Percentiles rank a stretch among this genome's conserved stretches.
Evolutionary conservation across 768 basidiomycete species (phyloP).

Genomic region (Chlorophyllum brunneum): DNA sequence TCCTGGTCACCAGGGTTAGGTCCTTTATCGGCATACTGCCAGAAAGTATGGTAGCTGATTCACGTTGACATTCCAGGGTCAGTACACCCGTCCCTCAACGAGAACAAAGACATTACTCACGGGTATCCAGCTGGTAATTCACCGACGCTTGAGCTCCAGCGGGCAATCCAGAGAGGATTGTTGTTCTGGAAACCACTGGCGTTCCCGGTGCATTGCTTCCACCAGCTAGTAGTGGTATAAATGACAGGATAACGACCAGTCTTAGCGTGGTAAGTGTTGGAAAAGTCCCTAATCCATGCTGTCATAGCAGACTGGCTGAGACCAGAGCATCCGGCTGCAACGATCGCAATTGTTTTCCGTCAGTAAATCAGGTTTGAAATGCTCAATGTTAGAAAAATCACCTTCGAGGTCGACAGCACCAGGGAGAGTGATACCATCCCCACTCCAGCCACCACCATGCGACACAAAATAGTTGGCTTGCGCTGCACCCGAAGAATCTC

Average conservation of each 20-base stretch:
- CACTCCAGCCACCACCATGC: slow-evolving; percentile 57
- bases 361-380: too few relatives aligned
- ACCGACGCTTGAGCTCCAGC: slow-evolving; percentile 44
- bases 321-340: slow-evolving; percentile 48
- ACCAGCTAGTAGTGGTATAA: slow-evolving; percentile 66
- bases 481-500: slow-evolving; percentile 45
- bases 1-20: slow-evolving; percentile 55
- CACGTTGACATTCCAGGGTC: background rate
- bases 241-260: slow-evolving; percentile 38
- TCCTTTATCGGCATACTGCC: slow-evolving; percentile 43
- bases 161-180: slow-evolving; percentile 62
- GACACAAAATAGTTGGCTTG: slow-evolving; percentile 60
- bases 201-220: slow-evolving; percentile 63
- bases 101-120: slow-evolving; percentile 22
- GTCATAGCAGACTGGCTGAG: slow-evolving; percentile 52
- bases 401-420: slow-evolving; percentile 64
- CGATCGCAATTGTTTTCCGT: slow-evolving; percentile 45
- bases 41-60: slow-evolving; percentile 47
- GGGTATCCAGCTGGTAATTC: slow-evolving; percentile 57
- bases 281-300: slow-evolving; percentile 59
- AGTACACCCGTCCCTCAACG: background rate
- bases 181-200: slow-evolving; percentile 43
- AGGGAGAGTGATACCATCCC: slow-evolving; percentile 56
- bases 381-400: slow-evolving; percentile 17
- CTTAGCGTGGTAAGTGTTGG: slow-evolving; percentile 47